Evolutionary conservation across 2,329 filamentous ascomycete genomes (phyloP).

Genomic region (Tolypocladium inflatum): DNA sequence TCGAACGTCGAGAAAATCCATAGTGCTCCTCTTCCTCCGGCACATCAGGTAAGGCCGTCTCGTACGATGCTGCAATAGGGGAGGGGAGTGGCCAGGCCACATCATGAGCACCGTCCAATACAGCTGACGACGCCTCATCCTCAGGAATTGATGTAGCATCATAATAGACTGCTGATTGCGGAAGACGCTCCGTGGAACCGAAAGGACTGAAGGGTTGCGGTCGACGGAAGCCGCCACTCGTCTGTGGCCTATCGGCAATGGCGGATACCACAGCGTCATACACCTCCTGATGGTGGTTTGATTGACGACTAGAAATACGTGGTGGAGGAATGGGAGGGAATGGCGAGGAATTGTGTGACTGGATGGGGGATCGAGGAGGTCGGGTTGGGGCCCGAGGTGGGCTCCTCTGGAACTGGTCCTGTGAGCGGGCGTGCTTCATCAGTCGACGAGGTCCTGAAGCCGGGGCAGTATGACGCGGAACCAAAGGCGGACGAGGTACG

Average conservation of each 20-base stretch:
- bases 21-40: constrained; percentile 53
- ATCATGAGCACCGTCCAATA: constrained; percentile 31
- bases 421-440: constrained; percentile 36
- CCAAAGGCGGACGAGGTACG: constrained; percentile 7
- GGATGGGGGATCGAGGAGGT: constrained; percentile 33
- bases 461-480: constrained; percentile 10
- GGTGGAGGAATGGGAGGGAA: constrained; percentile 37
- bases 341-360: constrained; percentile 17
- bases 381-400: constrained; percentile 38
- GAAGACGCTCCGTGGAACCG: constrained; percentile 10
- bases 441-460: constrained; percentile 20
- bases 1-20: constrained; percentile 25
- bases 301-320: constrained; percentile 45
- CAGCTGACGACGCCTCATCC: constrained; percentile 22
- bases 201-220: constrained; percentile 30
- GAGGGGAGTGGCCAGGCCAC: constrained; percentile 30
- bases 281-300: constrained; percentile 33
- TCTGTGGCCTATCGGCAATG: constrained; percentile 32
- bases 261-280: constrained; percentile 23
- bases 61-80: constrained; percentile 20
- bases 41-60: constrained; percentile 44
- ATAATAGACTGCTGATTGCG: not conserved
- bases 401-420: constrained; percentile 37
- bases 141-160: not conserved
- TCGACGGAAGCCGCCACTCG: constrained; percentile 34